Evolutionary conservation across 805 yeast genomes (phyloP).

Genomic region (Yarrowia hollandica): DNA sequence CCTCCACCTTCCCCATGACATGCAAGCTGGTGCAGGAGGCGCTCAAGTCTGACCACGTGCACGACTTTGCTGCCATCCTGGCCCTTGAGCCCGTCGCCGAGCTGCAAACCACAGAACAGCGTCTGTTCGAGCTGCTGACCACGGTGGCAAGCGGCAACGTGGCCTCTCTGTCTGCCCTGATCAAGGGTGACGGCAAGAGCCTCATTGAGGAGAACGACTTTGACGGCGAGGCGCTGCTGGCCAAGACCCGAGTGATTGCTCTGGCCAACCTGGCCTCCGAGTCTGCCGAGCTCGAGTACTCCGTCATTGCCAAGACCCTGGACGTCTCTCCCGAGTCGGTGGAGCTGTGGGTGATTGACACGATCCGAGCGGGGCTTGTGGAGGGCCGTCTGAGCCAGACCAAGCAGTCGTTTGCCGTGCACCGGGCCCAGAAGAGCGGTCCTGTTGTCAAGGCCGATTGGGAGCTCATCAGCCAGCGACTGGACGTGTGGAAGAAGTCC

Average conservation of each 20-base stretch:
- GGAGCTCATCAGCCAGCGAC: constrained; percentile 41
- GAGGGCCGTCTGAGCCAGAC: constrained; percentile 48
- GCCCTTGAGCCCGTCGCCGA: constrained; percentile 39
- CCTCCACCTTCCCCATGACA: constrained; percentile 33
- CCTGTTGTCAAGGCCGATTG: constrained; percentile 44
- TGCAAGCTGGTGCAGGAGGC: constrained; percentile 36
- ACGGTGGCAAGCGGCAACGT: constrained; percentile 41
- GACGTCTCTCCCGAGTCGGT: constrained; percentile 41
- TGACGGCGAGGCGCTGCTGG: constrained; percentile 31
- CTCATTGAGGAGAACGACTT: constrained; percentile 28
- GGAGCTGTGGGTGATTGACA: constrained; percentile 46
- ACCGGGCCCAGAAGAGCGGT: constrained; percentile 43
- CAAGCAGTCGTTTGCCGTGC: constrained; percentile 42
- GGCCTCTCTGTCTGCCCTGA: constrained; percentile 31
- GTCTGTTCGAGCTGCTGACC: constrained; percentile 36
- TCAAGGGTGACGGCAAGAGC: constrained; percentile 22
- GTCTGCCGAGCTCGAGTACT: constrained; percentile 38
- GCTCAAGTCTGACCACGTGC: constrained; percentile 35
- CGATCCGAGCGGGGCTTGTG: constrained; percentile 46
- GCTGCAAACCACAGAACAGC: constrained; percentile 34
- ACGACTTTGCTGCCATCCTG: constrained; percentile 40
- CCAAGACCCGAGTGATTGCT: constrained; percentile 39
- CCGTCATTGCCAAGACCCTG: constrained; percentile 40
- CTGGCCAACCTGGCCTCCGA: constrained; percentile 37
- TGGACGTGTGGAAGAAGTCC: constrained; percentile 43